A percentile compares a stretch with the other conserved stretches of the same genome.
Evolutionary conservation across 306 rosid genomes (phyloP).

Genomic region (Ammopiptanthus mongolicus): DNA sequence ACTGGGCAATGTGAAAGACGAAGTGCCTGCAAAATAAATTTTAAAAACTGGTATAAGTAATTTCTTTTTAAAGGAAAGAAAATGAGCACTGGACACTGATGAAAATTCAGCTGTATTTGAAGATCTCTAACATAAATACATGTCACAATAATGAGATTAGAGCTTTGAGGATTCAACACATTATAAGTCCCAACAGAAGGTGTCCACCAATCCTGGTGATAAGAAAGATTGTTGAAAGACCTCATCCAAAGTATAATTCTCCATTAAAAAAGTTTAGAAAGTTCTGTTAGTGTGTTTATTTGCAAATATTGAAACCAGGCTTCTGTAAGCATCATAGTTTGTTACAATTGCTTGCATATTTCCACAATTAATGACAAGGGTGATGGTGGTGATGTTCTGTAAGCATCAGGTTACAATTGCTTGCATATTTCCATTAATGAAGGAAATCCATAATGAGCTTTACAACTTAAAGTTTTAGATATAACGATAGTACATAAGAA

Average conservation of each 20-base stretch:
- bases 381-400: no score
- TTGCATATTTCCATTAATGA: no score
- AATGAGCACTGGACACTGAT: conserved; percentile 1
- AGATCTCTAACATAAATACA: conserved; percentile 9
- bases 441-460: neutral
- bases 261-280: conserved; percentile 12
- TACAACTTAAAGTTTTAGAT: neutral
- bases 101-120: conserved; percentile 5
- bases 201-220: neutral
- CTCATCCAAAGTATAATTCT: neutral
- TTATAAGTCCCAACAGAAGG: neutral
- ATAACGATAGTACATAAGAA: neutral
- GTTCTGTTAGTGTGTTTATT: neutral
- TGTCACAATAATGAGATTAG: neutral
- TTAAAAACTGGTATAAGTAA: neutral
- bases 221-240: conserved; percentile 1
- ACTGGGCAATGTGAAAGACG: conserved; percentile 42
- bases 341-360: conserved; percentile 4
- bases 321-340: neutral
- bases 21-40: conserved; percentile 55
- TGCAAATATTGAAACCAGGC: neutral
- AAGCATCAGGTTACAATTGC: no score
- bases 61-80: neutral
- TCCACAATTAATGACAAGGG: conserved; percentile 7
- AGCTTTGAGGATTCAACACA: conserved; percentile 3